phyloP scores from a whole-genome alignment of 805 yeast species.

The Nakazawaea wickerhamii region DNA sequence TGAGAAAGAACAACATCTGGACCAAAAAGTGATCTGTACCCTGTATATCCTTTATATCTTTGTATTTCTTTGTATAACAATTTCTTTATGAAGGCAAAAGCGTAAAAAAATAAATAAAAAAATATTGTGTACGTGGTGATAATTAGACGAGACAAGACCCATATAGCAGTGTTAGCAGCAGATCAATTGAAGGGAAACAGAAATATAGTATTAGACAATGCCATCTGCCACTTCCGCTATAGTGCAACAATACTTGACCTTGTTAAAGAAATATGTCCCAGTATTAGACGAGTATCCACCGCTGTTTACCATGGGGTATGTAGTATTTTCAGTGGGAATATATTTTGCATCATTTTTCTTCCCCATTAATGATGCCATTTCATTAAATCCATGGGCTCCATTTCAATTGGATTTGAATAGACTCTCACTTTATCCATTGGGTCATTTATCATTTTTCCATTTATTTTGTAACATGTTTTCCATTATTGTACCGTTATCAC shows the following conservation, averaged over 20 bases:
- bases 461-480: conserved; percentile 53
- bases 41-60: too few relatives aligned
- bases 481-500: conserved; percentile 52
- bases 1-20: conserved; percentile 4
- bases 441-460: conserved; percentile 59
- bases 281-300: conserved; percentile 35
- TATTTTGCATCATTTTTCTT: conserved; percentile 29
- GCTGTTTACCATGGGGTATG: conserved; percentile 58
- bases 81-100: too few relatives aligned
- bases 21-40: too few relatives aligned
- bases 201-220: too few relatives aligned
- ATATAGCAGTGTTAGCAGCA: too few relatives aligned
- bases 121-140: too few relatives aligned
- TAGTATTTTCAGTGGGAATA: conserved; percentile 47
- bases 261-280: conserved; percentile 9
- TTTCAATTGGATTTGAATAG: conserved; percentile 41
- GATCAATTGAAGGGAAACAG: too few relatives aligned
- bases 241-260: conserved; percentile 8
- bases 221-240: conserved; percentile 7
- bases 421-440: conserved; percentile 68
- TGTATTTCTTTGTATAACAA: too few relatives aligned
- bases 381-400: conserved; percentile 53
- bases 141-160: too few relatives aligned
- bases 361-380: conserved; percentile 32
- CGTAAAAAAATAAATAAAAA: neutral